phyloP scores from a whole-genome alignment of 371 early-diverging fungal genomes.

The Mortierella sp. region DNA sequence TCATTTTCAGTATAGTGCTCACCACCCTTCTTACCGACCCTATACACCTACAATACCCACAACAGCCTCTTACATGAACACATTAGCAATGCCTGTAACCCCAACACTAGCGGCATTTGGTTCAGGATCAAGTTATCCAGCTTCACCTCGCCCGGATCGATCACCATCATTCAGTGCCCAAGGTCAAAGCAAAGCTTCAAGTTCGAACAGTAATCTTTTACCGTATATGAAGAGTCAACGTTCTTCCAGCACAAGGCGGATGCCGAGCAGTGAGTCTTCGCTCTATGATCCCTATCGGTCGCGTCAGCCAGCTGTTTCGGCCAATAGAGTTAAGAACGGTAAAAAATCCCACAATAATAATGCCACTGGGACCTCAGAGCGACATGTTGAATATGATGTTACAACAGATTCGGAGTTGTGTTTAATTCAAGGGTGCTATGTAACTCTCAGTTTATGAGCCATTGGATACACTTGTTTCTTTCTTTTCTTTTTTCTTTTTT shows the following conservation, averaged over 20 bases:
- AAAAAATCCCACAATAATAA: conserved; percentile 11
- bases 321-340: conserved; percentile 53
- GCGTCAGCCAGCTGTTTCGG: conserved; percentile 43
- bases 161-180: conserved; percentile 12
- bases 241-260: conserved; percentile 27
- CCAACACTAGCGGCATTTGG: conserved; percentile 20
- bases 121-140: conserved; percentile 7
- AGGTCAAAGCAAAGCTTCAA: not conserved
- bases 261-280: conserved; percentile 42
- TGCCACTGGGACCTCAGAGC: not conserved
- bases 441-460: not conserved
- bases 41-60: conserved; percentile 52
- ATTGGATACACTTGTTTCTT: not conserved
- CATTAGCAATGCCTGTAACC: conserved; percentile 27
- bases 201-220: conserved; percentile 16
- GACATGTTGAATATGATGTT: not conserved
- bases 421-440: conserved; percentile 15
- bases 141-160: conserved; percentile 36
- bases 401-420: conserved; percentile 5
- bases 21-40: conserved; percentile 44
- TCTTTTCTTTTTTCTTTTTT: not conserved
- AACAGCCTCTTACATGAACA: conserved; percentile 23
- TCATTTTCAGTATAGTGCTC: conserved; percentile 38
- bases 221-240: conserved; percentile 32
- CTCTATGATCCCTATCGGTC: conserved; percentile 54